A percentile compares a stretch with the other conserved stretches of the same genome.
Evolutionary conservation across 2,329 filamentous ascomycete species (phyloP).

Genomic region (Ophiostoma novo-ulmi): DNA sequence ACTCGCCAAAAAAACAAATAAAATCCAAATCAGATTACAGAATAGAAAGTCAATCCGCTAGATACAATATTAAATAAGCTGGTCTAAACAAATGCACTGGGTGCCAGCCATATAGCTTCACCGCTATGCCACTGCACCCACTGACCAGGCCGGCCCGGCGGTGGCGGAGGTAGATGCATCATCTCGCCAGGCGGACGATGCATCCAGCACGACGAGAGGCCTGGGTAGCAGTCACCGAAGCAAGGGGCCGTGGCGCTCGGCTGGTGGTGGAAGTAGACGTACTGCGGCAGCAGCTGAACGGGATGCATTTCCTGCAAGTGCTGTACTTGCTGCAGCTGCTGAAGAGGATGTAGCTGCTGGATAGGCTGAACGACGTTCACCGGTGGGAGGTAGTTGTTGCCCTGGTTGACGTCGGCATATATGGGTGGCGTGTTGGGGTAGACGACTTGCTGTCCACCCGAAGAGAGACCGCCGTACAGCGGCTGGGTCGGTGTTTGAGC

Average conservation of each 20-base stretch:
- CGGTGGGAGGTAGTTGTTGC: not conserved
- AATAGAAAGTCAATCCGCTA: too few species aligned
- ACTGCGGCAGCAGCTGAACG: not conserved
- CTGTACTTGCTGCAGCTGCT: not conserved
- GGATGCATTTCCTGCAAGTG: not conserved
- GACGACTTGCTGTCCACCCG: not conserved
- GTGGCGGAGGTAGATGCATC: slow-evolving; percentile 18
- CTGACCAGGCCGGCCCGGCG: slow-evolving; percentile 21
- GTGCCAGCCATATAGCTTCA: slow-evolving; percentile 49
- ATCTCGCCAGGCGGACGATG: slow-evolving; percentile 20
- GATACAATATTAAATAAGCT: too few species aligned
- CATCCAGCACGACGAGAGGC: slow-evolving; percentile 24
- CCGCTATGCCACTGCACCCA: slow-evolving; percentile 34
- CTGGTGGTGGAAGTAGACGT: not conserved
- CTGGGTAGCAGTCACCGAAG: not conserved
- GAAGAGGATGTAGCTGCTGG: not conserved
- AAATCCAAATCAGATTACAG: too few species aligned
- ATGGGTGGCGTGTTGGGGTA: not conserved
- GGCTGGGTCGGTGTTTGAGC: not conserved
- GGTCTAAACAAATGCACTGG: slow-evolving; percentile 36
- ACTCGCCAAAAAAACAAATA: not conserved
- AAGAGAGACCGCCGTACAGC: not conserved
- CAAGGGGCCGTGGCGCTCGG: not conserved
- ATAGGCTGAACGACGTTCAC: not conserved
- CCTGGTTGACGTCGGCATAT: not conserved